phyloP scores from a whole-genome alignment of 2,329 filamentous ascomycete genomes.

The Apiospora saccharicola region DNA sequence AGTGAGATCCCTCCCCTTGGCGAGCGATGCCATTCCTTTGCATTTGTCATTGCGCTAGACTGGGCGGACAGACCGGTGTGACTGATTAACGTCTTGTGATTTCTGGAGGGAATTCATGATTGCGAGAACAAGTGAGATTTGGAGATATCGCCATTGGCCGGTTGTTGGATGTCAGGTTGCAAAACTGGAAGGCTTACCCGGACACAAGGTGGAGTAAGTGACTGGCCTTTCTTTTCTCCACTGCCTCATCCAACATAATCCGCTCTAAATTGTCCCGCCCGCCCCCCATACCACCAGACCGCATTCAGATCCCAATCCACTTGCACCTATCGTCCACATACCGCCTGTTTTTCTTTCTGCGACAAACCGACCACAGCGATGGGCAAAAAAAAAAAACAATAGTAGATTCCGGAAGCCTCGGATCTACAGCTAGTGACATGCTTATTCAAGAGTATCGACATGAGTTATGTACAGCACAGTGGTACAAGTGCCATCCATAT shows the following conservation, averaged over 20 bases:
- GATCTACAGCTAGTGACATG: slow-evolving; percentile 19
- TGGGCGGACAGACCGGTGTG: background rate
- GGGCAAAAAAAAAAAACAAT: slow-evolving; percentile 1
- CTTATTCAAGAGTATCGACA: slow-evolving; percentile 9
- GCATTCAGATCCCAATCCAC: slow-evolving; percentile 14
- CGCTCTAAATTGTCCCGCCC: background rate
- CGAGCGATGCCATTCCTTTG: background rate
- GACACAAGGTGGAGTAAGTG: background rate
- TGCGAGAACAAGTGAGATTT: background rate
- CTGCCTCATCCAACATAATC: slow-evolving; percentile 1
- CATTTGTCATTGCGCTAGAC: background rate
- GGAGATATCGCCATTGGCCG: background rate
- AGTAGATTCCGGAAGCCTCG: slow-evolving; percentile 18
- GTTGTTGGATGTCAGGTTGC: background rate
- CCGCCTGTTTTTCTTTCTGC: slow-evolving; percentile 2
- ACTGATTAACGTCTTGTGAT: background rate
- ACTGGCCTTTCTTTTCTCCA: background rate
- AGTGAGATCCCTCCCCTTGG: background rate
- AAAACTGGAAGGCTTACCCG: slow-evolving; percentile 17
- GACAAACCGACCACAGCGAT: background rate
- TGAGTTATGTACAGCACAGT: slow-evolving; percentile 14
- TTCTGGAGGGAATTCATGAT: background rate
- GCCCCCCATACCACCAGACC: slow-evolving; percentile 12
- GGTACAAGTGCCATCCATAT: background rate
- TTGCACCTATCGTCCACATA: slow-evolving; percentile 13